Evolutionary conservation across 345 rosid genomes (phyloP), one percentile per base, ranked within the genome.

Genomic region (Arabis hirsuta): DNA sequence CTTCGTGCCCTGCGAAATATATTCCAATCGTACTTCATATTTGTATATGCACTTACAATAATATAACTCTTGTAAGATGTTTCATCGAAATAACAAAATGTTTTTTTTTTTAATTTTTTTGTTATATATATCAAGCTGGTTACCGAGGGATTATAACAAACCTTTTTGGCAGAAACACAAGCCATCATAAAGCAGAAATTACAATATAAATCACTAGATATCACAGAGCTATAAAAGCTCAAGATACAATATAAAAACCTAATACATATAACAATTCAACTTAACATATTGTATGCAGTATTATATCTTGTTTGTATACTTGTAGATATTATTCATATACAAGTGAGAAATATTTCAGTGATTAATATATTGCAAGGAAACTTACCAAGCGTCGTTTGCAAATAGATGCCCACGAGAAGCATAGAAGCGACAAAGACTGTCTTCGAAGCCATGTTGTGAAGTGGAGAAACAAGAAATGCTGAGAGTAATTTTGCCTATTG

Each of bases 1-100:
- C 80, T 55, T 79, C 90, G 45, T 85, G 81, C 72, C 55, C 56
- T 70, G 16, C 29, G 6, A 65, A 47, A 4, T 39, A 29, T 3
- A 38, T 27, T n/a, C 13, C 38, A 48, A 29, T 57, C 27, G 16
- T 52, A 39, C 0, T 38, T 59, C 48, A 13, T 26, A 41, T 34
- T 31, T 9, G 48, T 36, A 20, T 10, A 46, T 38, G 24, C 34
- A 20, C 9, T n/a, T 20, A 39, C 32, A 29, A 46, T 6, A 31
- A 5, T 8, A 8, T 31, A 16, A 9, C 31, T 63, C 12, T 19
- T 47, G 53, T 19, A 47, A 6, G 9, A 14, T 3, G 14, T 14
- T n/a, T 46, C 14, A 12, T 13, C 8, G 4, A 32, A n/a, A 4
- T n/a, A 32, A 29, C 39, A 67, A 26, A 39, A 27, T 22, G n/a